Percentiles rank a stretch among this genome's conserved stretches.
Conservation (phyloP, 192 early-diverging fungal species). For the Backusella westeae region DNA sequence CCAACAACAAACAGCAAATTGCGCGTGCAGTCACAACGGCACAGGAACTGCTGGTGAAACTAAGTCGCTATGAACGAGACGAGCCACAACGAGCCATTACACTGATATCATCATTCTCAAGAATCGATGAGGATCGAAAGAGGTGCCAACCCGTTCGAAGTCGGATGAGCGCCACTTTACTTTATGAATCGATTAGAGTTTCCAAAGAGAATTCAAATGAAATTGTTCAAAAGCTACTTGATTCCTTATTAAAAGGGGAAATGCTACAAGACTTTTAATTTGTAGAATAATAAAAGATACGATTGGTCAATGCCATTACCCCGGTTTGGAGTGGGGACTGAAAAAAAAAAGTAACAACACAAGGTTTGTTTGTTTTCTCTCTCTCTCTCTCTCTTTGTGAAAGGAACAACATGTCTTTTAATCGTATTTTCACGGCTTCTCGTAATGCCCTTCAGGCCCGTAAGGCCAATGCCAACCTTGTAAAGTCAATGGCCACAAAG, state of each 20-base stretch:
- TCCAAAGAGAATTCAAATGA: not conserved
- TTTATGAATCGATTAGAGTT: not conserved
- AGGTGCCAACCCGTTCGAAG: not conserved
- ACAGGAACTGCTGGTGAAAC: not conserved
- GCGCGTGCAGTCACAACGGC: not conserved
- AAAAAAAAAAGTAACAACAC: constrained; percentile 2
- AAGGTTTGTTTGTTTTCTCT: not conserved
- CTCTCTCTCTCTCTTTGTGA: not conserved
- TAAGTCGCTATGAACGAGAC: not conserved
- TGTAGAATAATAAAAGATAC: not conserved
- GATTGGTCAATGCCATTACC: not conserved
- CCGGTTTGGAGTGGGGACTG: not conserved
- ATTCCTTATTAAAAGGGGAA: not conserved
- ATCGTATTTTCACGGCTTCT: constrained; percentile 3
- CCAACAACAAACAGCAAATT: not conserved
- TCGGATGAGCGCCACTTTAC: not conserved
- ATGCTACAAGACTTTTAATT: not conserved
- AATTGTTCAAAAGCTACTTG: not conserved
- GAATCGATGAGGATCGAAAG: not conserved
- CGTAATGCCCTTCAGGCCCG: not conserved
- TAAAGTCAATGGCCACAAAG: not conserved
- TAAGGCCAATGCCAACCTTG: not conserved
- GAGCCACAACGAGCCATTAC: not conserved
- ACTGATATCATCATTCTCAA: not conserved
- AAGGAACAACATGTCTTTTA: not conserved